Evolutionary conservation across 1,284 basidiomycete genomes (phyloP).

Genomic region (Trametes polyzona): DNA sequence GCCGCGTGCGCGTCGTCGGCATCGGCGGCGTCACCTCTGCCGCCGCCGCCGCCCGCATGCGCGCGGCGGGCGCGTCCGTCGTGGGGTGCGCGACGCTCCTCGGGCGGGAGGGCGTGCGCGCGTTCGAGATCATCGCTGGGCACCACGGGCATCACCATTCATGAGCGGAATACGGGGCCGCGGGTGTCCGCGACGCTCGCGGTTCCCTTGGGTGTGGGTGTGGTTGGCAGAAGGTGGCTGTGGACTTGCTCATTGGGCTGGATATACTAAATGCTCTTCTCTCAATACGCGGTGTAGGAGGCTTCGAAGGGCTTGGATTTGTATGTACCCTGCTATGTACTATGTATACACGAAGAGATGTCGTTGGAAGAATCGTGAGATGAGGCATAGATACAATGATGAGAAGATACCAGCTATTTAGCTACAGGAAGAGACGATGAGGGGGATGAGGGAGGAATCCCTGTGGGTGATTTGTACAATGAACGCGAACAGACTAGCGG

Average conservation of each 20-base stretch:
- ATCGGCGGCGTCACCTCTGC: slow-evolving; percentile 76
- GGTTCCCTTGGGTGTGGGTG: neutral
- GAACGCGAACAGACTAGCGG: neutral
- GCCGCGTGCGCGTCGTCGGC: slow-evolving; percentile 65
- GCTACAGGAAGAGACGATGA: neutral
- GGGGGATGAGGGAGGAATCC: neutral
- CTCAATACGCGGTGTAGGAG: neutral
- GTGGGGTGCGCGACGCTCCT: slow-evolving; percentile 78
- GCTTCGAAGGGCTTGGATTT: neutral
- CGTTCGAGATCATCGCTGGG: slow-evolving; percentile 52
- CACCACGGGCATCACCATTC: slow-evolving; percentile 11
- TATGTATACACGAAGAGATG: slow-evolving; percentile 2
- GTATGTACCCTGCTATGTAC: slow-evolving; percentile 5
- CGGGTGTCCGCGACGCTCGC: neutral
- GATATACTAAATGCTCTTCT: neutral
- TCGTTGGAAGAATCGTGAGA: neutral
- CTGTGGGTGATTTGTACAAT: neutral
- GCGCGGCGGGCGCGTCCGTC: slow-evolving; percentile 66
- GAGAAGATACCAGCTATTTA: slow-evolving; percentile 1
- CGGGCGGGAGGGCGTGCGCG: slow-evolving; percentile 64
- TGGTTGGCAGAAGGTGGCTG: no score
- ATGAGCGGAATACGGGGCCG: neutral
- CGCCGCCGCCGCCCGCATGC: slow-evolving; percentile 66
- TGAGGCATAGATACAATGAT: slow-evolving; percentile 14
- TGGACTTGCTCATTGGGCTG: neutral